A percentile compares a stretch with the other conserved stretches of the same genome.
These are phyloP conservation scores for Fonsecaea pedrosoi DNA, from an alignment of 2,329 filamentous ascomycete genomes.

Conservation along the genomic window DNA sequence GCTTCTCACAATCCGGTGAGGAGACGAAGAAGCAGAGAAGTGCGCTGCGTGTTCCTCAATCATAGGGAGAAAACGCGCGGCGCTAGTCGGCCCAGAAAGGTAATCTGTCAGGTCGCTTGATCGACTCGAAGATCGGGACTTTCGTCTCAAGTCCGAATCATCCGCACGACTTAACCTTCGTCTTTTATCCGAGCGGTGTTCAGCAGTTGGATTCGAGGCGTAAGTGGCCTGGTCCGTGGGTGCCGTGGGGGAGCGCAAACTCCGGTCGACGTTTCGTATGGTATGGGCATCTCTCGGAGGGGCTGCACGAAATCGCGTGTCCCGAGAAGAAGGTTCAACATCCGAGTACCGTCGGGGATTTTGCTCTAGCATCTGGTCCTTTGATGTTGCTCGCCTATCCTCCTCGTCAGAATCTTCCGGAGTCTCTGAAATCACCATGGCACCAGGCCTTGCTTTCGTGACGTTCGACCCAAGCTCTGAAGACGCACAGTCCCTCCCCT, in stretches of 20 bases:
- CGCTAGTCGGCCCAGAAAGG: neutral
- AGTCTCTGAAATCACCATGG: neutral
- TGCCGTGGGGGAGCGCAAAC: neutral
- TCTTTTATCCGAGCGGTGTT: neutral
- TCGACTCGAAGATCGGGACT: conserved; percentile 8
- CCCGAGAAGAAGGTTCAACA: neutral
- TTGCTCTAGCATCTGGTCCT: neutral
- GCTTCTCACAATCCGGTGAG: neutral
- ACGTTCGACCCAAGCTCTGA: neutral
- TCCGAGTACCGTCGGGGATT: neutral
- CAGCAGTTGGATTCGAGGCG: neutral
- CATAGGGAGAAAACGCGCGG: neutral
- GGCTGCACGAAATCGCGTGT: neutral
- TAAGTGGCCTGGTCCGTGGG: neutral
- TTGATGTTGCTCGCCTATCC: neutral
- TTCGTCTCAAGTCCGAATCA: neutral
- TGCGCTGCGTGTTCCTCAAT: neutral
- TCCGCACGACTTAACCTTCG: neutral
- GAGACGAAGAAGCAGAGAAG: neutral
- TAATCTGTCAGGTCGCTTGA: conserved; percentile 7
- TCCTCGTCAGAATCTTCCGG: neutral
- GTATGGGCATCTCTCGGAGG: neutral
- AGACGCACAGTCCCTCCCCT: neutral
- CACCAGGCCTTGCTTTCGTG: neutral
- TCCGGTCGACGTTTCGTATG: neutral